These are phyloP conservation scores for Aspergillus hortae DNA, from an alignment of 2,329 filamentous ascomycete genomes.

Conservation along the genomic window DNA sequence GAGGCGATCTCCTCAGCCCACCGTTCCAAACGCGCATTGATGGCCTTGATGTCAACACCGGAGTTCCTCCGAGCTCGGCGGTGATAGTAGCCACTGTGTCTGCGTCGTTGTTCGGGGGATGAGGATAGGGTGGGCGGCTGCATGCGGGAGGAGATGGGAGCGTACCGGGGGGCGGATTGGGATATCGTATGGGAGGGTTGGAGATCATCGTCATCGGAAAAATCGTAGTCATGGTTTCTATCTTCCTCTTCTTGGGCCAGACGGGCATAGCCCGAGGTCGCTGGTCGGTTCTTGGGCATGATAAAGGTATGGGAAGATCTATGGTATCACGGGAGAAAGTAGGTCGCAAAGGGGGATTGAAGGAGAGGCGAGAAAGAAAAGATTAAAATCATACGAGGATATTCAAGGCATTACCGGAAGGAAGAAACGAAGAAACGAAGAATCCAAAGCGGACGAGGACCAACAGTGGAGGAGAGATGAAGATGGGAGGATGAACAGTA, in stretches of 20 bases:
- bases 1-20: slow-evolving; percentile 98
- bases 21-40: slow-evolving; percentile 88
- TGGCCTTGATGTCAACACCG: slow-evolving; percentile 95
- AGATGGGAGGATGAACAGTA: background rate
- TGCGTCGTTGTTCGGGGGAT: slow-evolving; percentile 42
- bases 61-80: slow-evolving; percentile 67
- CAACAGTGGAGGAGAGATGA: background rate
- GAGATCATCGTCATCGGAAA: slow-evolving; percentile 67
- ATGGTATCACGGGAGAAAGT: slow-evolving; percentile 8
- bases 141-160: slow-evolving; percentile 53
- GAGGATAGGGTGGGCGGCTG: slow-evolving; percentile 41
- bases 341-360: slow-evolving; percentile 4
- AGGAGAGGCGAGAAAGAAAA: slow-evolving; percentile 11
- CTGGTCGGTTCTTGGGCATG: slow-evolving; percentile 66
- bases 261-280: slow-evolving; percentile 79
- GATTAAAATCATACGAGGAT: slow-evolving; percentile 2
- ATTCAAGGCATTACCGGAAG: slow-evolving; percentile 15
- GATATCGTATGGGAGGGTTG: slow-evolving; percentile 54
- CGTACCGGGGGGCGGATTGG: slow-evolving; percentile 58
- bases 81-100: slow-evolving; percentile 46
- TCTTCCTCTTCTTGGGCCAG: slow-evolving; percentile 74
- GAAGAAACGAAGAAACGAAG: background rate
- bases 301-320: slow-evolving; percentile 27
- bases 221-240: slow-evolving; percentile 51
- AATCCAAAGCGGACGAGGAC: background rate